A percentile compares a stretch with the other conserved stretches of the same genome.
phyloP scores from a whole-genome alignment of 2,329 filamentous ascomycete genomes.

The Sclerotinia spermophila region DNA sequence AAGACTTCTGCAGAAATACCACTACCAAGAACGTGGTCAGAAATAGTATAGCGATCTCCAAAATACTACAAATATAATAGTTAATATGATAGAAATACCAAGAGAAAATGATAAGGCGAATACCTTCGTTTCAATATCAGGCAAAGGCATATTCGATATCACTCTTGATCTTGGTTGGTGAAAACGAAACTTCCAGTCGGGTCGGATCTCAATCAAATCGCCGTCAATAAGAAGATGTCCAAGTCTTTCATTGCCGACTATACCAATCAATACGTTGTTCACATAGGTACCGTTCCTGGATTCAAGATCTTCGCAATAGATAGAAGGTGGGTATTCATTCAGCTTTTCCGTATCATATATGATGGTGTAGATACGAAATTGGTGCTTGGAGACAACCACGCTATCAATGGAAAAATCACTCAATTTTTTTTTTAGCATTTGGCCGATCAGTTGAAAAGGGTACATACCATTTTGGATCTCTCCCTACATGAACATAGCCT shows the following conservation, averaged over 20 bases:
- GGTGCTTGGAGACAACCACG: slow-evolving; percentile 47
- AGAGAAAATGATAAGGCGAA: too few species aligned
- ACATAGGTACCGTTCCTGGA: slow-evolving; percentile 54
- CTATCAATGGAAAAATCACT: slow-evolving; percentile 43
- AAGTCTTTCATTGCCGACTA: slow-evolving; percentile 36
- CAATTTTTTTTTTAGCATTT: slow-evolving; percentile 1
- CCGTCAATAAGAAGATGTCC: slow-evolving; percentile 49
- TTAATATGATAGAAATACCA: background rate
- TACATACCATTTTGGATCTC: slow-evolving; percentile 34
- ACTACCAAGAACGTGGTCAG: slow-evolving; percentile 48
- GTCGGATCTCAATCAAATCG: slow-evolving; percentile 46
- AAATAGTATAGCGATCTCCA: slow-evolving; percentile 46
- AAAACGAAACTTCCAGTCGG: slow-evolving; percentile 40
- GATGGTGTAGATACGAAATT: slow-evolving; percentile 54
- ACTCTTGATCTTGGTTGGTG: slow-evolving; percentile 28
- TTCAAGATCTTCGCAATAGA: slow-evolving; percentile 55
- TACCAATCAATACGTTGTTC: slow-evolving; percentile 46
- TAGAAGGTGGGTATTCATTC: slow-evolving; percentile 37
- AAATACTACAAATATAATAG: slow-evolving; percentile 42
- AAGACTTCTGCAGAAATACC: slow-evolving; percentile 54
- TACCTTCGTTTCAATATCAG: slow-evolving; percentile 40
- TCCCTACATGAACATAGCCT: slow-evolving; percentile 29
- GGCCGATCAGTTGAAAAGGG: background rate
- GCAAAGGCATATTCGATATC: slow-evolving; percentile 25
- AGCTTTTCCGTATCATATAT: slow-evolving; percentile 43